Percentiles rank a stretch among this genome's conserved stretches.
phyloP scores from a whole-genome alignment of 257 asterid species.

The Phtheirospermum japonicum region DNA sequence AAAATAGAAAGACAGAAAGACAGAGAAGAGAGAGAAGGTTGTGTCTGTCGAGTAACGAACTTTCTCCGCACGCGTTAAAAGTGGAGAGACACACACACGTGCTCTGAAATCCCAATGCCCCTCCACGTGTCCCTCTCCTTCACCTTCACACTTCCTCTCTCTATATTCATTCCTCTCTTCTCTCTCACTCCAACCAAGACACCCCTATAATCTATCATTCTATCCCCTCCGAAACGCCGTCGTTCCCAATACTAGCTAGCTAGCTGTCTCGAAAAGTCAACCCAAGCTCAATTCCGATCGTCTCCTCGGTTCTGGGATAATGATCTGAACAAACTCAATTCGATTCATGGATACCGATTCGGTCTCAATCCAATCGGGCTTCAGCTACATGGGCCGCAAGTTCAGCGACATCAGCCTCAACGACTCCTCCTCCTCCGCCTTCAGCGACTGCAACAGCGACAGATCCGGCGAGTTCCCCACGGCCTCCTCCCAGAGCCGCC shows the following conservation, averaged over 20 bases:
- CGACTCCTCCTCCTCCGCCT: too few species aligned
- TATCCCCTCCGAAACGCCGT: background rate
- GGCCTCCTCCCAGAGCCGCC: constrained; percentile 66
- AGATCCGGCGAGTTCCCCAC: constrained; percentile 88
- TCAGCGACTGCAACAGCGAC: too few species aligned
- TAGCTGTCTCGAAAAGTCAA: background rate
- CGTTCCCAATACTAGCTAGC: too few species aligned
- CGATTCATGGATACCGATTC: constrained; percentile 69
- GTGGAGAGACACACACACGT: constrained; percentile 58
- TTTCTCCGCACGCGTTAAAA: constrained; percentile 61
- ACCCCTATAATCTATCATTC: too few species aligned
- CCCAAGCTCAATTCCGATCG: constrained; percentile 18
- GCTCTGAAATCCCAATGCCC: constrained; percentile 49
- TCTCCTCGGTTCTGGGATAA: background rate
- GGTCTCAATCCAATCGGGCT: too few species aligned
- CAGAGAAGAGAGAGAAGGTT: background rate
- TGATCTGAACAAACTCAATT: background rate
- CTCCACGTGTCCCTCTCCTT: constrained; percentile 54
- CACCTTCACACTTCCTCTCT: background rate
- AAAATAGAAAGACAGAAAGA: too few species aligned
- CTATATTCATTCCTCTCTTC: constrained; percentile 38
- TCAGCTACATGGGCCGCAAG: too few species aligned
- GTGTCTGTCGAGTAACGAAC: constrained; percentile 34
- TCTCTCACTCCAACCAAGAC: constrained; percentile 28
- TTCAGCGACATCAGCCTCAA: too few species aligned